A percentile compares a stretch with the other conserved stretches of the same genome.
These are phyloP conservation scores for Saitozyma sp. DNA, from an alignment of 768 basidiomycete species.

Conservation along the genomic window DNA sequence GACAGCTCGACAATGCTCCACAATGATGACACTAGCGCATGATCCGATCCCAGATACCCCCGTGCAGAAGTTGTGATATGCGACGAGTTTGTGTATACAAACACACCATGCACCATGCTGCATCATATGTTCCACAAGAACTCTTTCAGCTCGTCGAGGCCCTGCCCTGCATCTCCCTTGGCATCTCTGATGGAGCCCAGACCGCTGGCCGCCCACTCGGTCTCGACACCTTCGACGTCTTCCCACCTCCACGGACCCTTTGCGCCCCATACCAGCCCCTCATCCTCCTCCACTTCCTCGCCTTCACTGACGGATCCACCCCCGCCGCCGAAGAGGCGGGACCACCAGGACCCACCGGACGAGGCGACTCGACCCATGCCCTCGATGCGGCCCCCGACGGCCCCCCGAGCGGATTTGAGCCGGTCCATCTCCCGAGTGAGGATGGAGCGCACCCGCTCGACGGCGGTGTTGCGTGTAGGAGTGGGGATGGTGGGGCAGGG, in stretches of 20 bases:
- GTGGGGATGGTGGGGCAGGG: slow-evolving; percentile 27
- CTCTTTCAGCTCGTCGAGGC: slow-evolving; percentile 37
- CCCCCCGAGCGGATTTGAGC: slow-evolving; percentile 40
- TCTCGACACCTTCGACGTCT: slow-evolving; percentile 48
- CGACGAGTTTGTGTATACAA: neutral
- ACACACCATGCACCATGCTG: neutral
- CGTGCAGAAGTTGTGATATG: no score
- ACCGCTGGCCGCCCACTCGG: slow-evolving; percentile 38
- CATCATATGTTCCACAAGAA: slow-evolving; percentile 27
- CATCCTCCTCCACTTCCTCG: slow-evolving; percentile 38
- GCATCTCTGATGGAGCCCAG: slow-evolving; percentile 20
- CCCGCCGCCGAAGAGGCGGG: slow-evolving; percentile 21
- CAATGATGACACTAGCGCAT: no score
- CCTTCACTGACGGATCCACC: slow-evolving; percentile 13
- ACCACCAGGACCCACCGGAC: slow-evolving; percentile 17
- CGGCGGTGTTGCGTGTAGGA: slow-evolving; percentile 24
- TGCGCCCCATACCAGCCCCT: slow-evolving; percentile 47
- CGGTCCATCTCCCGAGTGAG: slow-evolving; percentile 48
- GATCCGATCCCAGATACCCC: no score
- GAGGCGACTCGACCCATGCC: slow-evolving; percentile 36
- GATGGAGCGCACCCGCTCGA: slow-evolving; percentile 36
- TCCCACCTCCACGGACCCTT: slow-evolving; percentile 45
- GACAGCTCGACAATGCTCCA: slow-evolving; percentile 52
- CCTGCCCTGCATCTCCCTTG: slow-evolving; percentile 31
- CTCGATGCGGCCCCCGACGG: slow-evolving; percentile 42